phyloP scores from a whole-genome alignment of 2,329 filamentous ascomycete species.

The Coniella vitis region DNA sequence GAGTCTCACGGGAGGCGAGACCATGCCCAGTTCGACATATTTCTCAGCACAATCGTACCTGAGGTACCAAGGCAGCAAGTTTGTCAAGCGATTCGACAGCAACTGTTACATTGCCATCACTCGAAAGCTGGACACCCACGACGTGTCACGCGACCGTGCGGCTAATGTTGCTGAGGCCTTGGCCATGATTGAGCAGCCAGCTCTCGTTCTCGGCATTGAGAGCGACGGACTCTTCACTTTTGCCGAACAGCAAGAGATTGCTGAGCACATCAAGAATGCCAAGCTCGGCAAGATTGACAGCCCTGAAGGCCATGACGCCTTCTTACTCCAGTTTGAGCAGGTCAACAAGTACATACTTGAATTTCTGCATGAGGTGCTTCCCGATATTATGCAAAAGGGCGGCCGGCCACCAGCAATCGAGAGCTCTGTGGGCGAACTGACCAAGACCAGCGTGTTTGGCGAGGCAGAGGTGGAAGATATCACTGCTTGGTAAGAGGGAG shows the following conservation, averaged over 20 bases:
- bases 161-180: constrained; percentile 66
- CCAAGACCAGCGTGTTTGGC: constrained; percentile 86
- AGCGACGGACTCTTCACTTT: constrained; percentile 96
- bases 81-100: constrained; percentile 92
- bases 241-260: constrained; percentile 90
- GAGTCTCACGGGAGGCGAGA: constrained; percentile 45
- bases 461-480: constrained; percentile 96
- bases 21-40: constrained; percentile 64
- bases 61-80: constrained; percentile 92
- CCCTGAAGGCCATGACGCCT: constrained; percentile 92
- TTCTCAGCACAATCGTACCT: constrained; percentile 98
- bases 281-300: constrained; percentile 83
- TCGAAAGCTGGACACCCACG: constrained; percentile 94
- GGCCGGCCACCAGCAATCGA: constrained; percentile 39
- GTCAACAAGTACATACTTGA: constrained; percentile 82
- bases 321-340: constrained; percentile 93
- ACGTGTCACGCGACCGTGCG: constrained; percentile 76
- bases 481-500: constrained; percentile 68
- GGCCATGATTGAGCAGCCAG: constrained; percentile 77
- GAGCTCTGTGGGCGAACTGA: constrained; percentile 53
- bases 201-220: constrained; percentile 87
- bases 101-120: constrained; percentile 99
- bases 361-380: constrained; percentile 76
- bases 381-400: constrained; percentile 75
- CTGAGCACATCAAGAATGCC: constrained; percentile 70